Evolutionary conservation across 805 yeast species (phyloP), one percentile per base, ranked within the genome.

Genomic region (Henningerozyma blattae): DNA sequence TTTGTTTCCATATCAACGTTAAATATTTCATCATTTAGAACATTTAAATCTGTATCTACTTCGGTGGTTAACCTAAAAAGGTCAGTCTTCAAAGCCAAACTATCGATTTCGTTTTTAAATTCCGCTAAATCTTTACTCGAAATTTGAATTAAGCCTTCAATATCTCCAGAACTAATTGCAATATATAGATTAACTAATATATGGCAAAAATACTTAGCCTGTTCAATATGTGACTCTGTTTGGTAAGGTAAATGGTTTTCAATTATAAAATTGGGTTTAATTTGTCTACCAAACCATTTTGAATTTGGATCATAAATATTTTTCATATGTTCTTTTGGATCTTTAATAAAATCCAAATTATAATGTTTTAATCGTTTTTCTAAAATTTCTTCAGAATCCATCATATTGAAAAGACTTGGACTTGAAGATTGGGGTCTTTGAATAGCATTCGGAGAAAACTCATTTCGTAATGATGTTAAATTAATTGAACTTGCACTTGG

Each of bases 131-230:
- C 89, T 37, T 69, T 70, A 5, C 81, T 73, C n/a, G 79, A 70
- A 12, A 80, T 70, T 3, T 72, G 66, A 18, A 82, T 59, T 7
- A 68, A 61, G 3, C 93, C 87, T 46, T 73, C 77, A 13, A 84
- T 59, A 50, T 83, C 93, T 40, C 77, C 60, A 4, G 89, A 70
- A 38, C 72, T 67, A 29, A 82, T 68, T 13, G 95, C 84, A 32
- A 81, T 71, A 52, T 81, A 81, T 15, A 89, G 54, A 52, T 81
- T 84, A 3, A 77, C 67, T 22, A 86, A 67, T 17, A 87, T 78
- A 48, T 78, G 87, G 30, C 82, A 67, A 27, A 87, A 61, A 44
- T 83, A 85, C 31, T 65, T 67, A n/a, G 82, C 77, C 35, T 75
- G 79, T 37, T 80, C 91, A 22, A 59, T 59, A 12, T 72, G 73